Evolutionary conservation across 228 moss, liverwort and hornwort genomes (phyloP).

Genomic region (Sphagnum fallax): DNA sequence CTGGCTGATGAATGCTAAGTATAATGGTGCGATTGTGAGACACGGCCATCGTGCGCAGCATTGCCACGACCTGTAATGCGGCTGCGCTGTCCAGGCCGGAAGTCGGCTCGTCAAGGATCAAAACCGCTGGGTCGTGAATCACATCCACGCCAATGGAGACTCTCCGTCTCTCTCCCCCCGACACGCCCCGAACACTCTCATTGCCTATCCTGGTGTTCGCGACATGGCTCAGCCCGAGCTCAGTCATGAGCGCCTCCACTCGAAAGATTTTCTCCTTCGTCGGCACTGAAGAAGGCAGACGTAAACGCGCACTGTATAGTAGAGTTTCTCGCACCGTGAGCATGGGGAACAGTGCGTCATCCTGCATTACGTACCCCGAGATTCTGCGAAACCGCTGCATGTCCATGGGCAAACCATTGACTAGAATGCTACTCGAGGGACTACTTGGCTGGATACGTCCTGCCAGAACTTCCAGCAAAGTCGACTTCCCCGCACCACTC

Average conservation of each 20-base stretch:
- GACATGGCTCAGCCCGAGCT: constrained; percentile 60
- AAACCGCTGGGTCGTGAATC: constrained; percentile 71
- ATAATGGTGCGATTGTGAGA: constrained; percentile 51
- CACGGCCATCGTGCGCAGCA: constrained; percentile 66
- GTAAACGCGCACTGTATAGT: constrained; percentile 48
- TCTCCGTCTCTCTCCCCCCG: constrained; percentile 64
- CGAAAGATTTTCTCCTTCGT: constrained; percentile 44
- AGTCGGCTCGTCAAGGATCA: constrained; percentile 73
- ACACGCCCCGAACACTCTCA: constrained; percentile 60
- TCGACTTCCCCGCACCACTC: constrained; percentile 79
- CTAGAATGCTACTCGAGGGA: constrained; percentile 52
- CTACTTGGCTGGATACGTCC: constrained; percentile 45
- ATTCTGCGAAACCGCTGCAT: constrained; percentile 52
- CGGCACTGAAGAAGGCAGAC: constrained; percentile 46
- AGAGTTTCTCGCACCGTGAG: constrained; percentile 73
- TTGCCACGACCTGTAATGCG: constrained; percentile 56
- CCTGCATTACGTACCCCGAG: constrained; percentile 70
- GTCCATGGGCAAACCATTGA: constrained; percentile 60
- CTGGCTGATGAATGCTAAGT: constrained; percentile 75
- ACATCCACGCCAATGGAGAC: constrained; percentile 78
- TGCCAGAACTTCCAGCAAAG: constrained; percentile 56
- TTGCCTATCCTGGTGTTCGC: constrained; percentile 53
- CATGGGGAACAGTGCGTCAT: constrained; percentile 62
- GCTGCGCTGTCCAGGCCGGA: constrained; percentile 72
- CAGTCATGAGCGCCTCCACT: constrained; percentile 48